These are phyloP conservation scores for Moesziomyces sp. DNA, from an alignment of 1,284 basidiomycete species.

Conservation along the genomic window DNA sequence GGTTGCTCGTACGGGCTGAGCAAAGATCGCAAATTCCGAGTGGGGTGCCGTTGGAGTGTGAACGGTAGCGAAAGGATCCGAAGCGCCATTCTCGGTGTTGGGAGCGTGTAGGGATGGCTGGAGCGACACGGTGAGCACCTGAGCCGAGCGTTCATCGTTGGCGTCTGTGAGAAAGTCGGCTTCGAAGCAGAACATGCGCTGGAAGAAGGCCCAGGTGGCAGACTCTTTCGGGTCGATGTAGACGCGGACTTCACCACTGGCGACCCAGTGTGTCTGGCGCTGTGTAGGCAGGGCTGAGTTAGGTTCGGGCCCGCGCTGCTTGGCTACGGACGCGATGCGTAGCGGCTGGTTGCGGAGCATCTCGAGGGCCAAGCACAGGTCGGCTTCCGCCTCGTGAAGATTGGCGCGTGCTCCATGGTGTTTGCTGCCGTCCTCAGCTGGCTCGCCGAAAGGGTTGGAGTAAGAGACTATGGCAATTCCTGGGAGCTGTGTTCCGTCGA, in stretches of 20 bases:
- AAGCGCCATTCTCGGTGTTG: background rate
- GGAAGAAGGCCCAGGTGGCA: constrained; percentile 55
- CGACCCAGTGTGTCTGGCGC: constrained; percentile 27
- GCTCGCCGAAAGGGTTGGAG: constrained; percentile 49
- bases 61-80: constrained; percentile 17
- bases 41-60: constrained; percentile 9
- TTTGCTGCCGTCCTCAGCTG: background rate
- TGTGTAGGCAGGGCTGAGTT: background rate
- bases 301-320: constrained; percentile 12
- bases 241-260: constrained; percentile 42
- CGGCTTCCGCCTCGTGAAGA: constrained; percentile 51
- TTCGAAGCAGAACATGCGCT: constrained; percentile 54
- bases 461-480: constrained; percentile 61
- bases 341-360: constrained; percentile 64
- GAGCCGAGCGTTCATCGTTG: constrained; percentile 16
- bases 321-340: constrained; percentile 22
- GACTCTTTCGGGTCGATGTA: constrained; percentile 49
- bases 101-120: constrained; percentile 17
- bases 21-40: constrained; percentile 49
- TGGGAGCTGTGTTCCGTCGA: constrained; percentile 58
- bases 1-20: constrained; percentile 11
- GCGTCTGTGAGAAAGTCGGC: constrained; percentile 34
- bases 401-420: constrained; percentile 5
- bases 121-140: constrained; percentile 29
- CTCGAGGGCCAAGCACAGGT: constrained; percentile 61